phyloP scores from a whole-genome alignment of 1,284 basidiomycete species.

The Tetrapyrgos nigripes region DNA sequence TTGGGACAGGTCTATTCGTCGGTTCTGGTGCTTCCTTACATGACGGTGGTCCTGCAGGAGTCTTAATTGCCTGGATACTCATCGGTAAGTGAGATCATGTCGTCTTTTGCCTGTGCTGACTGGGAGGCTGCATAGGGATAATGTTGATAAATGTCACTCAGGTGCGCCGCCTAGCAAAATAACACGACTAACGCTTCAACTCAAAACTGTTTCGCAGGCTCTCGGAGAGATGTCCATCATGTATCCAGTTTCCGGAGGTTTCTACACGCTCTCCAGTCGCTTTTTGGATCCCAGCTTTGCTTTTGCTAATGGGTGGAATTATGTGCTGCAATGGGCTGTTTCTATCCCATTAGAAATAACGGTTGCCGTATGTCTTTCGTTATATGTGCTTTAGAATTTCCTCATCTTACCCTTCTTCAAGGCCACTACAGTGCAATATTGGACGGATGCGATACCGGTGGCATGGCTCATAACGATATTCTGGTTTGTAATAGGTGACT shows the following conservation, averaged over 20 bases:
- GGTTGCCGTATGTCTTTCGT: conserved; percentile 37
- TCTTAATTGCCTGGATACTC: conserved; percentile 49
- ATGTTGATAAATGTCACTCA: conserved; percentile 56
- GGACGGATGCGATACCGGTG: conserved; percentile 42
- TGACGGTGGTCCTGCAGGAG: conserved; percentile 46
- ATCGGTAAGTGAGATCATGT: no score
- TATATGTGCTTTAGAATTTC: background rate
- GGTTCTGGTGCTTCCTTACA: conserved; percentile 53
- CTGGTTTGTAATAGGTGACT: conserved; percentile 33
- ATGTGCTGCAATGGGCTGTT: conserved; percentile 51
- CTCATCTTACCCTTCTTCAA: background rate
- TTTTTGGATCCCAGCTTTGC: conserved; percentile 59
- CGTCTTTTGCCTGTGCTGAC: no score
- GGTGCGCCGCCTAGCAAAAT: no score
- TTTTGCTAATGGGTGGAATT: conserved; percentile 62
- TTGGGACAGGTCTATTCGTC: conserved; percentile 61
- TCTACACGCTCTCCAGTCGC: conserved; percentile 51
- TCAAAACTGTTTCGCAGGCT: conserved; percentile 28
- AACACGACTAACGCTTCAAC: no score
- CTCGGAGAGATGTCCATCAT: conserved; percentile 60
- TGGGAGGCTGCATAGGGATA: no score
- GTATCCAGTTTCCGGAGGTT: conserved; percentile 59
- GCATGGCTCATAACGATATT: conserved; percentile 58
- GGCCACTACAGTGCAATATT: conserved; percentile 48
- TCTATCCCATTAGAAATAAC: conserved; percentile 52